phyloP scores from a whole-genome alignment of 2,329 filamentous ascomycete species.

The Epichloe brachyelytri region DNA sequence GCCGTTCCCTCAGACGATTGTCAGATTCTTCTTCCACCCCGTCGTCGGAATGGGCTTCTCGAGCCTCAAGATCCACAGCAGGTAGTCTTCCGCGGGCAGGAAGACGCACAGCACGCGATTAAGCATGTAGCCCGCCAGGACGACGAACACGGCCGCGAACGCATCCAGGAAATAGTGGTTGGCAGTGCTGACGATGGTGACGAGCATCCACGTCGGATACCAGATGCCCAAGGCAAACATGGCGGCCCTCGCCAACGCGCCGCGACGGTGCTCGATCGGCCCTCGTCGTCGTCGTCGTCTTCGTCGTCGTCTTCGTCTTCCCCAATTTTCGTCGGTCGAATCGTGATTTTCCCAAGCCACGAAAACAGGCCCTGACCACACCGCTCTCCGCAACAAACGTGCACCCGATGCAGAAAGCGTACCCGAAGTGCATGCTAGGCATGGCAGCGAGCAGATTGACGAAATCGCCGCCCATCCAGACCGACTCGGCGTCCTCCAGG shows the following conservation, averaged over 20 bases:
- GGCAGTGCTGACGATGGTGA: constrained; percentile 46
- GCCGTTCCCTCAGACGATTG: constrained; percentile 4
- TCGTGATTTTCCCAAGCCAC: constrained; percentile 3
- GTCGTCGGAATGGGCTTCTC: constrained; percentile 47
- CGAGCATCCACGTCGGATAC: constrained; percentile 39
- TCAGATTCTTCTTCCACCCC: constrained; percentile 15
- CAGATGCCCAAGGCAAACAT: constrained; percentile 28
- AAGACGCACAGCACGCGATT: constrained; percentile 43
- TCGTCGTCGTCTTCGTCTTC: constrained; percentile 11
- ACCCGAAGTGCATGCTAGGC: constrained; percentile 44
- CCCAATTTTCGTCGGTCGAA: neutral
- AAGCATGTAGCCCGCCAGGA: constrained; percentile 41
- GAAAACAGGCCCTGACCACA: constrained; percentile 25
- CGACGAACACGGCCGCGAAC: constrained; percentile 48
- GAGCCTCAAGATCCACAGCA: constrained; percentile 46
- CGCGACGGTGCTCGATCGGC: constrained; percentile 10
- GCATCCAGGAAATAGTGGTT: constrained; percentile 55
- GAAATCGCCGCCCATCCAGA: constrained; percentile 23
- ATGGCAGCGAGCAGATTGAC: constrained; percentile 45
- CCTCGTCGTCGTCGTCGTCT: constrained; percentile 10
- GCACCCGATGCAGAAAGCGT: constrained; percentile 38
- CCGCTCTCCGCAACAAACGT: constrained; percentile 39
- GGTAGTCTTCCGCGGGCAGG: constrained; percentile 49
- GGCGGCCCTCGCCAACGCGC: constrained; percentile 7
- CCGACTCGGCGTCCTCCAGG: constrained; percentile 19